phyloP scores from a whole-genome alignment of 1,284 basidiomycete species.

The Cystobasidium sp. region DNA sequence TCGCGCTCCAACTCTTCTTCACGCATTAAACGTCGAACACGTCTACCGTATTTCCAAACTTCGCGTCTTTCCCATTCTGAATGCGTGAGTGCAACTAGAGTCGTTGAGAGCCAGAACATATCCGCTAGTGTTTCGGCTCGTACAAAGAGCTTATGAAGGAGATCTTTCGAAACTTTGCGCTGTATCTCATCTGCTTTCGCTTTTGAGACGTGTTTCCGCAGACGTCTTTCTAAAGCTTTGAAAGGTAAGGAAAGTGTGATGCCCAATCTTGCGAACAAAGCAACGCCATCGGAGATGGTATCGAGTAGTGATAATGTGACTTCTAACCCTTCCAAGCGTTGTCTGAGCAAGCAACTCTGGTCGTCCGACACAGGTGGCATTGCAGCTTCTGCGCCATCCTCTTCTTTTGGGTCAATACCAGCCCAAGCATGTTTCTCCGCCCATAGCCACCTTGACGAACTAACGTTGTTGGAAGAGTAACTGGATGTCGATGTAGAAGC shows the following conservation, averaged over 20 bases:
- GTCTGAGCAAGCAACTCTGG: conserved; percentile 22
- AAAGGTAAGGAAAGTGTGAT: conserved; percentile 39
- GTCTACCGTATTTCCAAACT: conserved; percentile 37
- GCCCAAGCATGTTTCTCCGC: conserved; percentile 40
- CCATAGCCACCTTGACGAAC: conserved; percentile 34
- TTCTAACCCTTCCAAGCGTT: conserved; percentile 34
- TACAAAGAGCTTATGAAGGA: conserved; percentile 23
- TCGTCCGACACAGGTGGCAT: conserved; percentile 39
- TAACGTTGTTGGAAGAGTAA: conserved; percentile 4
- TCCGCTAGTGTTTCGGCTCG: conserved; percentile 37
- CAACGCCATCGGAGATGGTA: conserved; percentile 38
- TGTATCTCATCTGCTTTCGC: neutral
- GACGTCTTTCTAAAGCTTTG: conserved; percentile 15
- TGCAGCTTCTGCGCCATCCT: neutral
- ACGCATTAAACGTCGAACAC: conserved; percentile 36
- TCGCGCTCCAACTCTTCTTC: conserved; percentile 33
- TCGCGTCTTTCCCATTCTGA: conserved; percentile 41
- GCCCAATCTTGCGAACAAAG: conserved; percentile 31
- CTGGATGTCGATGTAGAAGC: neutral
- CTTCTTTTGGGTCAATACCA: conserved; percentile 9
- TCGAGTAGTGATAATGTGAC: conserved; percentile 37
- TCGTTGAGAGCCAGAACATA: conserved; percentile 34
- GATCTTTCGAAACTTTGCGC: neutral
- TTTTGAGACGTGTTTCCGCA: neutral
- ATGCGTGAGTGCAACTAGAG: conserved; percentile 5